These are phyloP conservation scores for Russula compacta DNA, from an alignment of 768 basidiomycete genomes.

Conservation along the genomic window DNA sequence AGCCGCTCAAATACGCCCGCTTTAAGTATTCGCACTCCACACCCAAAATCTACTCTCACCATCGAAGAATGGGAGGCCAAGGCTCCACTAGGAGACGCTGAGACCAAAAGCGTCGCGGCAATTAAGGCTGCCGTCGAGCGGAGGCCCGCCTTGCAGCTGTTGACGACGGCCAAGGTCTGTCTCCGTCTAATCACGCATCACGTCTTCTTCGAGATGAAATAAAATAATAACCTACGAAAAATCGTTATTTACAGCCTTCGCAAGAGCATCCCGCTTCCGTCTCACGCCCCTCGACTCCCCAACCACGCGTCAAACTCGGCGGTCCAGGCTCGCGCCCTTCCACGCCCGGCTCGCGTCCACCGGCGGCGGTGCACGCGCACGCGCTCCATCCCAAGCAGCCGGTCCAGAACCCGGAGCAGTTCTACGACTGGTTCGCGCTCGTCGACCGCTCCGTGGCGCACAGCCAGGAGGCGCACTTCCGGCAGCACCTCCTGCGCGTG, in stretches of 20 bases:
- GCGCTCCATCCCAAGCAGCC: conserved; percentile 67
- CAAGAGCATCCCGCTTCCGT: conserved; percentile 30
- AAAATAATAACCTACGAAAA: too few species aligned
- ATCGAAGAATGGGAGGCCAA: conserved; percentile 91
- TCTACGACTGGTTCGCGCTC: conserved; percentile 92
- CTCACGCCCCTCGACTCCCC: conserved; percentile 43
- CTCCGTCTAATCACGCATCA: too few species aligned
- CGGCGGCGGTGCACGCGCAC: conserved; percentile 27
- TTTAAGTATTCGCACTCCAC: conserved; percentile 22
- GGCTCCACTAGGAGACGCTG: conserved; percentile 64
- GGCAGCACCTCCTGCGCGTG: conserved; percentile 72
- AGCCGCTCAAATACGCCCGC: conserved; percentile 19
- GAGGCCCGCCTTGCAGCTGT: conserved; percentile 38
- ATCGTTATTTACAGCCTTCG: conserved; percentile 33
- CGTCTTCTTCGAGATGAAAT: neutral
- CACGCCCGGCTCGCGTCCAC: conserved; percentile 19
- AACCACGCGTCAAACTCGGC: conserved; percentile 18
- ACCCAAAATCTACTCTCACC: conserved; percentile 41
- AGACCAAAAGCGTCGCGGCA: conserved; percentile 52
- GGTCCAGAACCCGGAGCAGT: conserved; percentile 87
- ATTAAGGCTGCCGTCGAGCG: conserved; percentile 56
- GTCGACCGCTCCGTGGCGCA: conserved; percentile 87
- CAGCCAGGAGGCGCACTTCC: conserved; percentile 89
- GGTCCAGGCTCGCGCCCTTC: conserved; percentile 25
- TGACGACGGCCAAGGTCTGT: conserved; percentile 63